Conservation (phyloP, 1,284 basidiomycete genomes). For the Sporisorium graminicola region DNA sequence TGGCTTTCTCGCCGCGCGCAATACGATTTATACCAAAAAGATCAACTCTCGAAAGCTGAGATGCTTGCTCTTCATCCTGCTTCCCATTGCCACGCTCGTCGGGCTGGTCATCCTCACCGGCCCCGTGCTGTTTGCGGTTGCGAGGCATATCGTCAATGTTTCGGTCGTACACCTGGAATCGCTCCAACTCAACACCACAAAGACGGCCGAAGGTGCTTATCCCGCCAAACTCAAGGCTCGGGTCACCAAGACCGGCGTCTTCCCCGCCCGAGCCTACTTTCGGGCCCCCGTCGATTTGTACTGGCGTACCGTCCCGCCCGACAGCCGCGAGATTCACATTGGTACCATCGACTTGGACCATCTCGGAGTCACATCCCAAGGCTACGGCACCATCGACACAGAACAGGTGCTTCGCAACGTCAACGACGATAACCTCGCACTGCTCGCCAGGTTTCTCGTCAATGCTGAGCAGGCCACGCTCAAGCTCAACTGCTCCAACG, state of each 20-base stretch:
- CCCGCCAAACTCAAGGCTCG: slow-evolving; percentile 60
- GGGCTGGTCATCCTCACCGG: slow-evolving; percentile 54
- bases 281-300: slow-evolving; percentile 60
- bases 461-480: slow-evolving; percentile 79
- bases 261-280: slow-evolving; percentile 67
- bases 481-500: slow-evolving; percentile 75
- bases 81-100: slow-evolving; percentile 47
- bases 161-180: slow-evolving; percentile 59
- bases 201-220: slow-evolving; percentile 51
- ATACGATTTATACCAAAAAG: slow-evolving; percentile 57
- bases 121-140: slow-evolving; percentile 66
- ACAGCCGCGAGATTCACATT: slow-evolving; percentile 57
- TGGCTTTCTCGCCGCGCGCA: slow-evolving; percentile 50
- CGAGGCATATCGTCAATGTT: slow-evolving; percentile 61
- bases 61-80: slow-evolving; percentile 44
- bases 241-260: slow-evolving; percentile 67
- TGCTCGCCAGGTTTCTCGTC: slow-evolving; percentile 73
- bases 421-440: slow-evolving; percentile 55
- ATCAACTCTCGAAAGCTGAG: slow-evolving; percentile 15
- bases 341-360: slow-evolving; percentile 51
- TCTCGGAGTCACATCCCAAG: slow-evolving; percentile 59
- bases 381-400: slow-evolving; percentile 44
- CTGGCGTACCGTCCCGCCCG: slow-evolving; percentile 51
- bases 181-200: slow-evolving; percentile 61
- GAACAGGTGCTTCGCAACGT: slow-evolving; percentile 59